These are phyloP conservation scores for Stephania yunnanensis DNA, from an alignment of 164 flowering plant species.

Conservation along the genomic window DNA sequence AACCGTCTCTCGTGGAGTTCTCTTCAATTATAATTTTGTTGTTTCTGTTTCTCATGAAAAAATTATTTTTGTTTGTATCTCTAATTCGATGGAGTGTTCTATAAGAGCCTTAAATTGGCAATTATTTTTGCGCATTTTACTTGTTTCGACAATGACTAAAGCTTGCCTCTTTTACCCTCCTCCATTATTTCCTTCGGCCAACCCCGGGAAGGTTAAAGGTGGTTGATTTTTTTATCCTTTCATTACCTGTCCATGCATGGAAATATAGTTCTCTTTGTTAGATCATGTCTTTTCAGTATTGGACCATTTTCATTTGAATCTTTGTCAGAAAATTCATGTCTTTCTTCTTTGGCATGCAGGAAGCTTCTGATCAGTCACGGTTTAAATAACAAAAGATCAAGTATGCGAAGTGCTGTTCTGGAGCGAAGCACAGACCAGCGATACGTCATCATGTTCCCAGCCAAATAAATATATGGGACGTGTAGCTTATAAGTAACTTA, in stretches of 20 bases:
- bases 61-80: background rate
- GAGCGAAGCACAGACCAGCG: background rate
- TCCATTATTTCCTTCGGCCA: background rate
- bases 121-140: background rate
- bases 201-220: background rate
- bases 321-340: background rate
- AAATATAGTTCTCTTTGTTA: background rate
- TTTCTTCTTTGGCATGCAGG: background rate
- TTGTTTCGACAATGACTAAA: background rate
- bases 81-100: background rate
- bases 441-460: background rate
- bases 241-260: background rate
- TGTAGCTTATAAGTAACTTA: background rate
- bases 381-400: background rate
- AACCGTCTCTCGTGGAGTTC: background rate
- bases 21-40: background rate
- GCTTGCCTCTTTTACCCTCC: background rate
- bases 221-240: background rate
- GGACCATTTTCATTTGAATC: background rate
- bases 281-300: background rate
- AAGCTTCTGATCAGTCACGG: background rate
- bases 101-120: background rate
- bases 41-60: background rate
- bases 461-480: background rate
- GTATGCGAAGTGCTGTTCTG: background rate